Evolutionary conservation across 805 yeast genomes (phyloP).

Genomic region (Pachysolen tannophilus): DNA sequence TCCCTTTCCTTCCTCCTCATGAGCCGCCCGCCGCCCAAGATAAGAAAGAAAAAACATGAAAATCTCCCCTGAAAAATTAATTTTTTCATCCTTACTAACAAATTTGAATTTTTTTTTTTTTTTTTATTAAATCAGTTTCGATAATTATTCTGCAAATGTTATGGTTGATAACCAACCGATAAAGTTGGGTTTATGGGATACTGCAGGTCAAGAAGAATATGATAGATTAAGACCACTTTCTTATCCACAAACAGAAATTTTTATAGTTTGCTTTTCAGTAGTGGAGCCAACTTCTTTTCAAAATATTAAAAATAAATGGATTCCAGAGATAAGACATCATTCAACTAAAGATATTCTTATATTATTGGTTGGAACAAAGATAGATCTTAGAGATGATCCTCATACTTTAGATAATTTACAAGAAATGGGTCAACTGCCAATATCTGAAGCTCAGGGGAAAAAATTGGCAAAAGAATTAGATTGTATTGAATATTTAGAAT

Average conservation of each 20-base stretch:
- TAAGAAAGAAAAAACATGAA: too few species aligned
- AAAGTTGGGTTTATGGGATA: conserved; percentile 89
- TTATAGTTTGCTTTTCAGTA: conserved; percentile 78
- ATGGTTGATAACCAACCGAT: conserved; percentile 76
- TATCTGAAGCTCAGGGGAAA: conserved; percentile 53
- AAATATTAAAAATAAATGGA: conserved; percentile 76
- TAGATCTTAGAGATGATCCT: conserved; percentile 77
- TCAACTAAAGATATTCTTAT: conserved; percentile 64
- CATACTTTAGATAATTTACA: conserved; percentile 63
- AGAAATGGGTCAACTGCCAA: conserved; percentile 54
- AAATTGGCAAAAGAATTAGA: conserved; percentile 64
- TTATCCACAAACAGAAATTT: conserved; percentile 88
- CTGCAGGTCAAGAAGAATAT: conserved; percentile 92
- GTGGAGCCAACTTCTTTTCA: conserved; percentile 74
- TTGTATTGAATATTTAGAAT: conserved; percentile 71
- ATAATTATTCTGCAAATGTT: conserved; percentile 82
- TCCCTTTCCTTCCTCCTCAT: conserved; percentile 2
- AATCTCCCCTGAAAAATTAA: too few species aligned
- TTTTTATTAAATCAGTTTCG: conserved; percentile 35
- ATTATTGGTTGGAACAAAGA: conserved; percentile 80
- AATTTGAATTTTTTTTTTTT: not conserved
- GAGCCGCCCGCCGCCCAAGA: too few species aligned
- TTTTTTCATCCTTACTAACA: not conserved
- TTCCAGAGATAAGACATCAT: conserved; percentile 82
- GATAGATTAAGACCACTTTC: conserved; percentile 84